These are phyloP conservation scores for Kondoa subrosea DNA, from an alignment of 768 basidiomycete genomes.

Conservation along the genomic window DNA sequence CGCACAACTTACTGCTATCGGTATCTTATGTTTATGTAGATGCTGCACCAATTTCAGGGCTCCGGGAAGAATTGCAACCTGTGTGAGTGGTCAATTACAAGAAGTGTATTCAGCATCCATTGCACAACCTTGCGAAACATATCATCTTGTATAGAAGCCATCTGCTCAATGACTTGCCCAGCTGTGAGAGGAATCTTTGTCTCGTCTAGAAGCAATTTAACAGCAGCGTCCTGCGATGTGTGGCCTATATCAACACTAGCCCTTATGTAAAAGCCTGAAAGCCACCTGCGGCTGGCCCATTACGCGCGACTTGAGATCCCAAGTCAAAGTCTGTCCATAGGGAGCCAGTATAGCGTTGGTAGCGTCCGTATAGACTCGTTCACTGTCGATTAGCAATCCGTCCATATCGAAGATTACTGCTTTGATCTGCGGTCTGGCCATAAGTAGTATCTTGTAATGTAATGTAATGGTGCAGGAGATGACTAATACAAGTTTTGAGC, in stretches of 20 bases:
- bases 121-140: slow-evolving; percentile 15
- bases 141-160: slow-evolving; percentile 15
- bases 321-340: slow-evolving; percentile 17
- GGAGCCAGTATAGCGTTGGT: slow-evolving; percentile 13
- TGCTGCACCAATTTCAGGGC: slow-evolving; percentile 19
- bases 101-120: not conserved
- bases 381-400: slow-evolving; percentile 16
- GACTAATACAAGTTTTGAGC: too few species aligned
- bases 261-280: not conserved
- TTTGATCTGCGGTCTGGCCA: slow-evolving; percentile 12
- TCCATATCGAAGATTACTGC: slow-evolving; percentile 19
- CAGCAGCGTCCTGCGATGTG: slow-evolving; percentile 3
- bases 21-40: slow-evolving; percentile 11
- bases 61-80: slow-evolving; percentile 17
- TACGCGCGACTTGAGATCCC: slow-evolving; percentile 5
- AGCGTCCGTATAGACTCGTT: slow-evolving; percentile 9
- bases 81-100: not conserved
- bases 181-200: slow-evolving; percentile 11
- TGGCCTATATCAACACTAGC: not conserved
- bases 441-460: too few species aligned
- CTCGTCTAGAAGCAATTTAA: not conserved
- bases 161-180: slow-evolving; percentile 15
- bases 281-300: slow-evolving; percentile 16
- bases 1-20: slow-evolving; percentile 8
- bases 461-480: too few species aligned